These are phyloP conservation scores for Hericium erinaceus DNA, from an alignment of 768 basidiomycete genomes.

Conservation along the genomic window DNA sequence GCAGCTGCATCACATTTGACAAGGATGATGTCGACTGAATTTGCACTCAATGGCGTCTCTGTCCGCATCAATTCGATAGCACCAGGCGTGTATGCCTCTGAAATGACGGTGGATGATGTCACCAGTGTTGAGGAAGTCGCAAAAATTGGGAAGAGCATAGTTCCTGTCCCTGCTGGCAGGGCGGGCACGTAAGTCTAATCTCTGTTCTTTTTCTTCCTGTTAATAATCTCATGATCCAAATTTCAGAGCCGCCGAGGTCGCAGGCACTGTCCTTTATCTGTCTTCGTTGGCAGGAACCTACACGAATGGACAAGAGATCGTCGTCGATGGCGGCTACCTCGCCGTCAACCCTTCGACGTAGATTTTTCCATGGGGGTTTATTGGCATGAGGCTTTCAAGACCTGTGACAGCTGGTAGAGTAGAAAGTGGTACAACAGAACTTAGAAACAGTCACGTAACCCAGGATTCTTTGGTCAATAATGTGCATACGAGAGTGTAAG, in stretches of 20 bases:
- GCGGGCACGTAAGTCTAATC: slow-evolving; percentile 52
- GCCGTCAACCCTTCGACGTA: slow-evolving; percentile 58
- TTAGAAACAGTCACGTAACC: too few species aligned
- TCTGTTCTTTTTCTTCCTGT: not conserved
- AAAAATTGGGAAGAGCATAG: slow-evolving; percentile 47
- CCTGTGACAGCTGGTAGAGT: too few species aligned
- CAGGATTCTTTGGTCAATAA: too few species aligned
- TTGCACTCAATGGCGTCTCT: slow-evolving; percentile 56
- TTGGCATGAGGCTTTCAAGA: too few species aligned
- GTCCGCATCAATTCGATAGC: slow-evolving; percentile 67
- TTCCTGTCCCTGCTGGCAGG: slow-evolving; percentile 51
- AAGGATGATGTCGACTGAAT: slow-evolving; percentile 66
- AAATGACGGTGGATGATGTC: slow-evolving; percentile 58
- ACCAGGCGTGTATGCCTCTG: slow-evolving; percentile 68
- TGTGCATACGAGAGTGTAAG: too few species aligned
- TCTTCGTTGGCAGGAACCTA: slow-evolving; percentile 67
- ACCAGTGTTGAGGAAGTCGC: slow-evolving; percentile 37
- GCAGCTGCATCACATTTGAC: slow-evolving; percentile 73
- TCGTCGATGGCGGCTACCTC: slow-evolving; percentile 67
- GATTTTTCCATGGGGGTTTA: too few species aligned
- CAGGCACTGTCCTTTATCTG: slow-evolving; percentile 69
- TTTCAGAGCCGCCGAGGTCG: slow-evolving; percentile 59
- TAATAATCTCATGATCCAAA: not conserved
- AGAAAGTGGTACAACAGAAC: too few species aligned
- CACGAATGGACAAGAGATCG: slow-evolving; percentile 69